A percentile compares a stretch with the other conserved stretches of the same genome.
These are phyloP conservation scores for Apiospora saccharicola DNA, from an alignment of 2,329 filamentous ascomycete genomes.

Conservation along the genomic window DNA sequence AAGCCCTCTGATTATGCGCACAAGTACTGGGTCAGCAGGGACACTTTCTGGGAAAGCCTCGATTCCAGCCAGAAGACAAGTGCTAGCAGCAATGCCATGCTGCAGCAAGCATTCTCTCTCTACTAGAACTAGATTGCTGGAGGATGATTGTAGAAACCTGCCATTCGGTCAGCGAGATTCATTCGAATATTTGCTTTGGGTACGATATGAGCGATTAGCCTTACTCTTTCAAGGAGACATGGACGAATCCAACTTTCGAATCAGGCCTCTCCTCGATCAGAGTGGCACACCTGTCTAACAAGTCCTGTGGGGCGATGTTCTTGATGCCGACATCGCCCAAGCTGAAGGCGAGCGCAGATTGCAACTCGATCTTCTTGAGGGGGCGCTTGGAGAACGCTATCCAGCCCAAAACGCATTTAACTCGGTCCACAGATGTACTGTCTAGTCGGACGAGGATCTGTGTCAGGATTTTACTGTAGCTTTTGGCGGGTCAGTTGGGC, in stretches of 20 bases:
- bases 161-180: not conserved
- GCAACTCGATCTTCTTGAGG: constrained; percentile 42
- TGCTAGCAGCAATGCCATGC: constrained; percentile 35
- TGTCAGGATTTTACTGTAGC: constrained; percentile 41
- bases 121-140: constrained; percentile 24
- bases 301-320: constrained; percentile 34
- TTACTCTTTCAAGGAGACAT: constrained; percentile 41
- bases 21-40: constrained; percentile 11
- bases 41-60: constrained; percentile 27
- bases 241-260: constrained; percentile 37
- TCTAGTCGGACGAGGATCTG: constrained; percentile 38
- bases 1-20: constrained; percentile 37
- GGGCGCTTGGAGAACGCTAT: constrained; percentile 47
- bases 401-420: constrained; percentile 45
- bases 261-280: constrained; percentile 37
- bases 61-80: constrained; percentile 38
- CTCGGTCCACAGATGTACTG: constrained; percentile 36
- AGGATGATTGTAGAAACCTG: constrained; percentile 26
- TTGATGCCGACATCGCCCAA: constrained; percentile 24
- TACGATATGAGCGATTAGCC: not conserved
- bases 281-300: constrained; percentile 35
- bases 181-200: not conserved
- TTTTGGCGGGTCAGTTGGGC: constrained; percentile 25
- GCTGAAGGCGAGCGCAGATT: constrained; percentile 43
- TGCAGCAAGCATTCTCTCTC: constrained; percentile 28